Percentiles rank a stretch among this genome's conserved stretches.
phyloP scores from a whole-genome alignment of 345 rosid species.

The Syzygium aqueum region DNA sequence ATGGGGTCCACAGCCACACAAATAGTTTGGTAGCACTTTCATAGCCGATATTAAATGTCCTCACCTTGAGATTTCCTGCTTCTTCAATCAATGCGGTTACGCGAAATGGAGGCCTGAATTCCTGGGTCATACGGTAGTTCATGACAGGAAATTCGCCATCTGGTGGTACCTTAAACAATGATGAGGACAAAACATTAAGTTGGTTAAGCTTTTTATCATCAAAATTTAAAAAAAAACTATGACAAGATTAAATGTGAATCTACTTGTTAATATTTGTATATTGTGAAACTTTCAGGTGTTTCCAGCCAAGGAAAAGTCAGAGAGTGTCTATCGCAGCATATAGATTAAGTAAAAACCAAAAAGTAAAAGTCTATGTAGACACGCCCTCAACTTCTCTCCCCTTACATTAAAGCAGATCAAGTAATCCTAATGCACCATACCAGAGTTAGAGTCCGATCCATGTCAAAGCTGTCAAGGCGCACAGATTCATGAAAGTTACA shows the following conservation, averaged over 20 bases:
- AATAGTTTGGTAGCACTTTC: background rate
- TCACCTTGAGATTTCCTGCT: conserved; percentile 85
- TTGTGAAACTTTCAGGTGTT: background rate
- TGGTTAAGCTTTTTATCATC: background rate
- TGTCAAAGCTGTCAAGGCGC: conserved; percentile 83
- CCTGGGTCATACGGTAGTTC: conserved; percentile 99
- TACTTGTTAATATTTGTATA: background rate
- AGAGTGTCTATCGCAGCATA: background rate
- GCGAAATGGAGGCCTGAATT: conserved; percentile 96
- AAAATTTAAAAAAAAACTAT: background rate
- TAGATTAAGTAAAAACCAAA: background rate
- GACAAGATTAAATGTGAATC: background rate
- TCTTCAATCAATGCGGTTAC: conserved; percentile 90
- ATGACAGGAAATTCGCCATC: conserved; percentile 99
- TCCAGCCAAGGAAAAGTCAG: background rate
- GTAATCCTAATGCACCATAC: conserved; percentile 37
- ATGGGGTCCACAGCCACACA: background rate
- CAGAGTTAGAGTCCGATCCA: conserved; percentile 80
- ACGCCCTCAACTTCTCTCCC: background rate
- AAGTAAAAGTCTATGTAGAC: background rate
- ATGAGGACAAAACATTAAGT: background rate
- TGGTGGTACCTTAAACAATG: conserved; percentile 69
- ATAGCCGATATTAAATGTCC: background rate
- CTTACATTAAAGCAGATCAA: background rate
- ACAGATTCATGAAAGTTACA: conserved; percentile 99